phyloP scores from a whole-genome alignment of 2,329 filamentous ascomycete genomes.

The Colletotrichum tanaceti region DNA sequence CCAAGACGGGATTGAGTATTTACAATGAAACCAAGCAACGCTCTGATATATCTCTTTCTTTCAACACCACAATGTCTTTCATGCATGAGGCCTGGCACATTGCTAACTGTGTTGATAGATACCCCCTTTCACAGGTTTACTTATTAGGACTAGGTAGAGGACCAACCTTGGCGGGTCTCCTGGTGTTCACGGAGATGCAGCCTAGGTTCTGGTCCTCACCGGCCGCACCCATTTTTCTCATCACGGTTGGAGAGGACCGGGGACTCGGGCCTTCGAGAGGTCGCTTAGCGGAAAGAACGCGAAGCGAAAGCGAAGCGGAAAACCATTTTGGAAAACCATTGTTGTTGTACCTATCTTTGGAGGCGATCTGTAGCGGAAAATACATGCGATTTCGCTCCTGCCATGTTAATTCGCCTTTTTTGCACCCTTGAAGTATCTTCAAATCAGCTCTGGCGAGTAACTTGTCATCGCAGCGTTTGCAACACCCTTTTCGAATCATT shows the following conservation, averaged over 20 bases:
- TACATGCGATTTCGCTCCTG: background rate
- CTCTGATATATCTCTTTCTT: background rate
- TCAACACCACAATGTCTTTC: background rate
- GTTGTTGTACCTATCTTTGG: constrained; percentile 8
- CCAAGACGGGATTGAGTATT: constrained; percentile 54
- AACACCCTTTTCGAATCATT: background rate
- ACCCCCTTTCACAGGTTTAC: constrained; percentile 4
- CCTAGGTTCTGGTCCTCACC: background rate
- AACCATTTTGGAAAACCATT: background rate
- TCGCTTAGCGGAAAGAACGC: background rate
- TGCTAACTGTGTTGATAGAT: constrained; percentile 11
- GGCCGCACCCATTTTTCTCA: background rate
- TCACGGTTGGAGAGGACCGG: background rate
- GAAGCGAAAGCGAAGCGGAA: constrained; percentile 2
- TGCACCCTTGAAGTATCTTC: background rate
- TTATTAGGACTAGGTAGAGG: background rate
- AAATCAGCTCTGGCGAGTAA: background rate
- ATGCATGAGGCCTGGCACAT: background rate
- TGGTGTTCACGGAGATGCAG: background rate
- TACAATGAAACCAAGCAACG: constrained; percentile 49
- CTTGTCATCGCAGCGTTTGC: background rate
- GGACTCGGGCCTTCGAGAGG: background rate
- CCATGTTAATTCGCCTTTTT: background rate
- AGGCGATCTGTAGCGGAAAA: background rate
- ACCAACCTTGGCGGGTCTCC: rapidly evolving